Base-by-base conservation (phyloP, 2,329 filamentous ascomycete genomes). In the Cylindrodendrum hubeiense region DNA sequence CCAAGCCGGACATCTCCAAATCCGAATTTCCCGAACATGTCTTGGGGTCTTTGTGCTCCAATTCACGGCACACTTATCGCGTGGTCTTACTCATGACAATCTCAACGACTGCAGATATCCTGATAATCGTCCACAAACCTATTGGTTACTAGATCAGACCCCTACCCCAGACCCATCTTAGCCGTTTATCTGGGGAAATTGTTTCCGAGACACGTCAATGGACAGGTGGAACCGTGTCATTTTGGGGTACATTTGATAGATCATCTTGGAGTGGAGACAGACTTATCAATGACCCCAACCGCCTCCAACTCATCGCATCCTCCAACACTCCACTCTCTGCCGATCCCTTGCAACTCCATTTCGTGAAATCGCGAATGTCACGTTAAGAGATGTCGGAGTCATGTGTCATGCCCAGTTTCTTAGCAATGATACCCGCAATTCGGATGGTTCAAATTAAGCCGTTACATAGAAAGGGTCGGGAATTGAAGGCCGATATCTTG, bases 121-220 rank as follows among this genome's bases (percentile, higher is more conserved):
- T 22, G n/a, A 39, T 19, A 34, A 22, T 33, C 26, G n/a, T 12
- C n/a, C 26, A 15, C 2, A 33, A 33, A 21, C 3, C 7, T 5
- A 50, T 50, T 33, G 46, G 46, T n/a, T 13, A 50, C 33, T 28
- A 13, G 17, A 50, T 39, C 6, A n/a, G 12, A 21, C 21, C 46
- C 26, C 41, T 43, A 33, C 28, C 28, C 28, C 26, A 50, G 28
- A 33, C 28, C 28, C 28, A 50, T 21, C 47, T 9, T 30, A 7
- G 15, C 28, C 46, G 46, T 49, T 49, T 30, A 30, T 33, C 47
- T 50, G 28, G 47, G 47, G 47, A 34, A 50, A 33, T 50, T 50
- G 5, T 33, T n/a, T 50, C 47, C 17, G 10, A 33, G n/a, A 21
- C n/a, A 50, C 19, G 47, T 34, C 47, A 50, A 19, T 9, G 9